These are phyloP conservation scores for Colletotrichum sp. DNA, from an alignment of 2,329 filamentous ascomycete genomes.

Conservation along the genomic window DNA sequence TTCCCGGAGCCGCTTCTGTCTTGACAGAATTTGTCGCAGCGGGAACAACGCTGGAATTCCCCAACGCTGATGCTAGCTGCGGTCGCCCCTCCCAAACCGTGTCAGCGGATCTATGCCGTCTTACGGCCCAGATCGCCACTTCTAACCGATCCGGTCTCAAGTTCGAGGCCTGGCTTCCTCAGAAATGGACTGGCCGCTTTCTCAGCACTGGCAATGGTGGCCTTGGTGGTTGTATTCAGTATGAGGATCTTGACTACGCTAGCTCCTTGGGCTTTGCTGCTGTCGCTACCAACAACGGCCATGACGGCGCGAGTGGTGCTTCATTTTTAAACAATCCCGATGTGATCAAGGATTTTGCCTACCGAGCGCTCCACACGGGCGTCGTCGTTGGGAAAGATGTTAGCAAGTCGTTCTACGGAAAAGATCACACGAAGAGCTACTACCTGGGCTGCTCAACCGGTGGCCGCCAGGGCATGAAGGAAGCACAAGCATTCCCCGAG, in stretches of 20 bases:
- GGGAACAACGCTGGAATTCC: slow-evolving; percentile 38
- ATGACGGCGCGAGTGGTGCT: slow-evolving; percentile 44
- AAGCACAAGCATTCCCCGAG: slow-evolving; percentile 50
- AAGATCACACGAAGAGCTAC: slow-evolving; percentile 41
- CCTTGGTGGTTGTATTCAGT: slow-evolving; percentile 49
- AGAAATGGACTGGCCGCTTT: slow-evolving; percentile 49
- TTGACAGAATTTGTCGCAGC: slow-evolving; percentile 18
- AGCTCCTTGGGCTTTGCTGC: slow-evolving; percentile 46
- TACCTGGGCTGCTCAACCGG: slow-evolving; percentile 58
- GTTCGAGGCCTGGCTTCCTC: slow-evolving; percentile 52
- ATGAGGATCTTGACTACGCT: slow-evolving; percentile 48
- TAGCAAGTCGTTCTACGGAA: slow-evolving; percentile 51
- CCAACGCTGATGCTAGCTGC: slow-evolving; percentile 43
- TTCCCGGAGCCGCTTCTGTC: slow-evolving; percentile 29
- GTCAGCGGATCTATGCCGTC: slow-evolving; percentile 30
- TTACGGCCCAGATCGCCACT: slow-evolving; percentile 33
- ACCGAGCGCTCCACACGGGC: slow-evolving; percentile 35
- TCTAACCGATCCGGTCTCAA: slow-evolving; percentile 48
- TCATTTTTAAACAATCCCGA: slow-evolving; percentile 41
- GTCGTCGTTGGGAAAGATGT: slow-evolving; percentile 47
- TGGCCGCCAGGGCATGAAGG: slow-evolving; percentile 54
- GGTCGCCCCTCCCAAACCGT: slow-evolving; percentile 23
- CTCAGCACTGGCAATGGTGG: slow-evolving; percentile 55
- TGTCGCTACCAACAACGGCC: slow-evolving; percentile 54
- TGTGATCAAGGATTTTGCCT: slow-evolving; percentile 41